A percentile compares a stretch with the other conserved stretches of the same genome.
Conservation (phyloP, 345 rosid genomes). For the Cardamine chenopodiifolia region DNA sequence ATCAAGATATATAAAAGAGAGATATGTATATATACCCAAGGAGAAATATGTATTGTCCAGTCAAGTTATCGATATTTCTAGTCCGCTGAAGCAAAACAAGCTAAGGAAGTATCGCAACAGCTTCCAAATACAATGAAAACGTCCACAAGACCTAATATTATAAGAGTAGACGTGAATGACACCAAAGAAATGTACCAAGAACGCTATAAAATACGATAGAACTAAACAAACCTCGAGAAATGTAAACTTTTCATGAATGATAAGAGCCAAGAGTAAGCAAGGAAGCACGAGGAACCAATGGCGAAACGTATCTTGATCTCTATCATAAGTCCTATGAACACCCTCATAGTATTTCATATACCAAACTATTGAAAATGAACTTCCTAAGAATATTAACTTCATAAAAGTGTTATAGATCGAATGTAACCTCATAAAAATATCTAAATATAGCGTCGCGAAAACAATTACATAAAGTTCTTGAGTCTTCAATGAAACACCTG, state of each 20-base stretch:
- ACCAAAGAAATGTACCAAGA: background rate
- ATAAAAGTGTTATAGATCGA: slow-evolving; percentile 67
- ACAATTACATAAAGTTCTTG: slow-evolving; percentile 85
- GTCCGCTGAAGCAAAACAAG: slow-evolving; percentile 75
- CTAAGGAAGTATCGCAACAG: slow-evolving; percentile 84
- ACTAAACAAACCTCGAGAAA: slow-evolving; percentile 54
- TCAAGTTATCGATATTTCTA: slow-evolving; percentile 79
- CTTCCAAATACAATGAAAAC: slow-evolving; percentile 73
- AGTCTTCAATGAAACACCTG: slow-evolving; percentile 85
- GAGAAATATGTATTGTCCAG: slow-evolving; percentile 79
- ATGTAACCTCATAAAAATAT: slow-evolving; percentile 58
- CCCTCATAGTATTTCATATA: slow-evolving; percentile 56
- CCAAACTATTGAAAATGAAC: slow-evolving; percentile 54
- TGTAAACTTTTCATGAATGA: slow-evolving; percentile 64
- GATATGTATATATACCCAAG: slow-evolving; percentile 59
- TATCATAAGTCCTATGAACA: slow-evolving; percentile 53
- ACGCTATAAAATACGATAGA: no score
- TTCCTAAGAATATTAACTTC: slow-evolving; percentile 54
- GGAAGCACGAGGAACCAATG: slow-evolving; percentile 63
- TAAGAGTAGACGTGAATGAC: background rate
- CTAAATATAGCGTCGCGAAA: slow-evolving; percentile 73
- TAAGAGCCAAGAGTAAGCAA: slow-evolving; percentile 66
- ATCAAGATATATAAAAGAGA: background rate
- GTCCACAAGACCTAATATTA: slow-evolving; percentile 65
- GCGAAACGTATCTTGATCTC: slow-evolving; percentile 66